Percentiles rank a stretch among this genome's conserved stretches.
Conservation (phyloP, 2,329 filamentous ascomycete species). For the Huntiella omanensis region DNA sequence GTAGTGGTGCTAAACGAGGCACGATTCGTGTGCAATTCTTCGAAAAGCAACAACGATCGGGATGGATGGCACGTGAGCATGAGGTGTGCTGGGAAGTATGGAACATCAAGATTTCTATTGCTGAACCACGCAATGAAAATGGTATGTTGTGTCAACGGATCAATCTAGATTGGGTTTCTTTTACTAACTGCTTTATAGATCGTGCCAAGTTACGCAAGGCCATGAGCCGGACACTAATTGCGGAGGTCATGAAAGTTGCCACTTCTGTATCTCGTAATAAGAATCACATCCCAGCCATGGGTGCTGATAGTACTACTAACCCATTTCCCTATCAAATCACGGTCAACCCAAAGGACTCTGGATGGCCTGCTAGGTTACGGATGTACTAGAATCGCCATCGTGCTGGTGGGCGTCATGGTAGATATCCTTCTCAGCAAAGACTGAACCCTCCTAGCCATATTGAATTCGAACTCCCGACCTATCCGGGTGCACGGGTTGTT, state of each 20-base stretch:
- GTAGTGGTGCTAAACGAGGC: slow-evolving; percentile 43
- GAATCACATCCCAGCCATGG: slow-evolving; percentile 78
- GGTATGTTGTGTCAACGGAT: slow-evolving; percentile 33
- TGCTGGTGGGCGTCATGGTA: no score
- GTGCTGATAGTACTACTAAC: slow-evolving; percentile 83
- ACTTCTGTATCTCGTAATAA: slow-evolving; percentile 74
- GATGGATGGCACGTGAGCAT: slow-evolving; percentile 67
- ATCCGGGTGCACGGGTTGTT: no score
- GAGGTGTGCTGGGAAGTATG: slow-evolving; percentile 95
- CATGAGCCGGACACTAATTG: slow-evolving; percentile 77
- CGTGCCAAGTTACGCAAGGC: slow-evolving; percentile 72
- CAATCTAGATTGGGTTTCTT: slow-evolving; percentile 8
- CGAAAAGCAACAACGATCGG: slow-evolving; percentile 72
- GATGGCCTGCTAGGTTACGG: slow-evolving; percentile 38
- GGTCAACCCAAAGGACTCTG: slow-evolving; percentile 64
- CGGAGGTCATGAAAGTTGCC: slow-evolving; percentile 78
- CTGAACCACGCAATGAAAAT: slow-evolving; percentile 71
- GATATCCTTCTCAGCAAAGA: no score
- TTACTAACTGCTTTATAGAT: slow-evolving; percentile 30
- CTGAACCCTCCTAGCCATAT: no score
- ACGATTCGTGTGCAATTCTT: slow-evolving; percentile 83
- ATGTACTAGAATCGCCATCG: slow-evolving; percentile 8
- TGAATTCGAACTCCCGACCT: no score
- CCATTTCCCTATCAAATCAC: slow-evolving; percentile 90
- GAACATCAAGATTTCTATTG: slow-evolving; percentile 85